A percentile compares a stretch with the other conserved stretches of the same genome.
Evolutionary conservation across 176 grass and related monocot genomes (phyloP).

Genomic region (Canna indica): DNA sequence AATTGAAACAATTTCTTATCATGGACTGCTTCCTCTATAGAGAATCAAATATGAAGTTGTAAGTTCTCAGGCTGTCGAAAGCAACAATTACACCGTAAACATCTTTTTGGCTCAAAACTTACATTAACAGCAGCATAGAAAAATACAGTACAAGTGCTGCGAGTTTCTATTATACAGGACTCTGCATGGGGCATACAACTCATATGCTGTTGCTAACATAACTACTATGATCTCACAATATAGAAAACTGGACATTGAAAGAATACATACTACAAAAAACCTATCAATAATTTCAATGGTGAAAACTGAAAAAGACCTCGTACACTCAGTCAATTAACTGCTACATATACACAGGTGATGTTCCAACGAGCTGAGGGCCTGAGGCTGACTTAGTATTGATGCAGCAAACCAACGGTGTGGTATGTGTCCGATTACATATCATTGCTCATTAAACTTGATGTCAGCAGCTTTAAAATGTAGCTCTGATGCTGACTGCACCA

Average conservation of each 20-base stretch:
- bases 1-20: too few relatives aligned
- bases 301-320: constrained; percentile 19
- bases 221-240: constrained; percentile 21
- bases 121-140: constrained; percentile 17
- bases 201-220: constrained; percentile 1
- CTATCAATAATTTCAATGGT: constrained; percentile 27
- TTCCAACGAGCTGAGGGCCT: constrained; percentile 10
- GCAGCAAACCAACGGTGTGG: neutral
- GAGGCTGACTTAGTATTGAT: neutral
- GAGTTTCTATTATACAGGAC: constrained; percentile 14
- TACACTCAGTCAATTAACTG: constrained; percentile 25
- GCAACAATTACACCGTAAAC: neutral
- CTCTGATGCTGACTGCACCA: neutral
- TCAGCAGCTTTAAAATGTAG: neutral
- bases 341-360: constrained; percentile 52
- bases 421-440: neutral
- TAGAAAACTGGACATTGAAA: constrained; percentile 39
- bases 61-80: too few relatives aligned
- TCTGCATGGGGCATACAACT: neutral
- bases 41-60: too few relatives aligned
- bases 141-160: neutral
- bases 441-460: neutral
- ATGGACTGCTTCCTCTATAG: too few relatives aligned
- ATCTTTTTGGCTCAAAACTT: constrained; percentile 7
- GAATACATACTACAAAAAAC: constrained; percentile 60